These are phyloP conservation scores for Gossypium raimondii DNA, from an alignment of 345 rosid genomes.

Conservation along the genomic window DNA sequence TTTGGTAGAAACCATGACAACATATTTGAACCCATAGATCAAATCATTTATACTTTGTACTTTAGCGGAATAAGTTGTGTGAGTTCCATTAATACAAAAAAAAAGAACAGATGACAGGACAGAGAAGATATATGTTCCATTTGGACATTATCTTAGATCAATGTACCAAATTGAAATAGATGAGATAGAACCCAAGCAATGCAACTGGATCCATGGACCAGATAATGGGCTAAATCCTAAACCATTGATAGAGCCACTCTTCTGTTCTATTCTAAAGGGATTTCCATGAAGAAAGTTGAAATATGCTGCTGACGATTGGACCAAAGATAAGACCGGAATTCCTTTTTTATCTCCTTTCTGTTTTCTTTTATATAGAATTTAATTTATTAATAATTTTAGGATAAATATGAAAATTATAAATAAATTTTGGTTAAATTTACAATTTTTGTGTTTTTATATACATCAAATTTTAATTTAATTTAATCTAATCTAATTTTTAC, in stretches of 20 bases:
- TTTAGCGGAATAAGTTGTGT: not conserved
- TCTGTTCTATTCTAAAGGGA: not conserved
- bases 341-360: too few relatives aligned
- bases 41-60: not conserved
- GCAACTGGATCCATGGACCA: conserved; percentile 1
- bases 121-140: not conserved
- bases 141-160: not conserved
- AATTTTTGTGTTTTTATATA: too few relatives aligned
- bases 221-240: not conserved
- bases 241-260: not conserved
- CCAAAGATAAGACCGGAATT: too few relatives aligned
- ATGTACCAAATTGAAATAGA: not conserved
- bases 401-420: too few relatives aligned
- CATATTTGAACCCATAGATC: not conserved
- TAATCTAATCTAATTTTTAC: too few relatives aligned
- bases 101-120: not conserved
- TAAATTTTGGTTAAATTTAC: too few relatives aligned
- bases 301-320: not conserved
- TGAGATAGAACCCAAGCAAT: not conserved
- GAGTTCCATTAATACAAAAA: not conserved
- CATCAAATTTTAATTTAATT: too few relatives aligned
- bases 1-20: not conserved
- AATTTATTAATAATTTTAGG: too few relatives aligned
- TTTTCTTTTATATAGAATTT: too few relatives aligned
- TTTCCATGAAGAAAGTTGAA: not conserved